Base-by-base conservation (phyloP, 2,329 filamentous ascomycete species). In the Fusarium nodosum region DNA sequence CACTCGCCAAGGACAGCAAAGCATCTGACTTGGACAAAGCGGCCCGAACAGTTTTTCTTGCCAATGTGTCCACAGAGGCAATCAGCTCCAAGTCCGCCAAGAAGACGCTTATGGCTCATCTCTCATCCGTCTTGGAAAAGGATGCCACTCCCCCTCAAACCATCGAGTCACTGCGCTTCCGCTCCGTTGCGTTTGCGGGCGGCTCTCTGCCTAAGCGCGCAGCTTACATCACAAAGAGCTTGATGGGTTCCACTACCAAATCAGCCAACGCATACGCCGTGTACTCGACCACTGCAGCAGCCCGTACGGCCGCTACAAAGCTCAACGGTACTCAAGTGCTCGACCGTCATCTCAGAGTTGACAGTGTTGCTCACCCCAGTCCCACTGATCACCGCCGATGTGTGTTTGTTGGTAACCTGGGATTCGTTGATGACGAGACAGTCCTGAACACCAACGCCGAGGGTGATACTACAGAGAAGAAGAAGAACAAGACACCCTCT, bases 191-290 rank as follows among this genome's bases (percentile, higher is more conserved):
- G 4, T 98, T 97, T 79, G 87, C 91, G 7, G 89, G 89, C 30
- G 87, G 85, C 36, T 84, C 89, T 18, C 87, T 97, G 59, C 96
- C 96, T 51, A 97, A 97, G 82, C 93, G 95, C 67, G 96, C 95
- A n/a, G 92, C 96, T 26, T 98, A 90, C 79, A 96, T 95, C 66
- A 97, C 93, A 74, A 94, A 94, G 78, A 90, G 94, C 26, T 84
- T 98, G 60, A 95, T 97, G 91, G 90, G 93, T 64, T 89, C 93
- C 22, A 99, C 97, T 2, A 96, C 95, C 1, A 93, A 93, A 75
- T 97, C 92, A 66, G 94, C 94, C 62, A 97, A 99, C 77, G 96
- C 96, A 47, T 99, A 99, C 77, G 93, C 87, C 31, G 94, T 99
- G 50, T 97, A 96, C 82, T 91, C 89, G 44, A 93, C 92, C 3